phyloP scores from a whole-genome alignment of 441 rosid species.

The Erodium moschatum region DNA sequence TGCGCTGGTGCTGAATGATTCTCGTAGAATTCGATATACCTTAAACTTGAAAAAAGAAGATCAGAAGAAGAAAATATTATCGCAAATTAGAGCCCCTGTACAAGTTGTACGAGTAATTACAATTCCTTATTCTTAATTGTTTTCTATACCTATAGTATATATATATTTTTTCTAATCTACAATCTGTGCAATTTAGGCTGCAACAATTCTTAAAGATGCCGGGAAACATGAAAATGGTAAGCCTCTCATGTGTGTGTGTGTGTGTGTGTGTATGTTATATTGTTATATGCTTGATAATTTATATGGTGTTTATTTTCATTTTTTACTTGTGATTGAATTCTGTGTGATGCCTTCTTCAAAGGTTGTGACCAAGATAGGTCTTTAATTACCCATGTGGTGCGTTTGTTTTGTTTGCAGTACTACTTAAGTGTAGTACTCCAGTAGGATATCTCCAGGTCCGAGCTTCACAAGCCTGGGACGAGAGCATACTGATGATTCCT shows the following conservation, averaged over 20 bases:
- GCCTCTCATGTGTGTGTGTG: not conserved
- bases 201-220: conserved; percentile 58
- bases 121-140: not conserved
- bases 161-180: conserved; percentile 15
- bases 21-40: conserved; percentile 93
- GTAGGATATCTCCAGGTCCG: not conserved
- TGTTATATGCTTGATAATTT: not conserved
- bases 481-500: not conserved
- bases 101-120: conserved; percentile 75
- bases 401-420: not conserved
- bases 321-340: not conserved
- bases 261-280: not conserved
- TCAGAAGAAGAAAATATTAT: conserved; percentile 42
- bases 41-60: conserved; percentile 84
- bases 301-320: not conserved
- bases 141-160: not conserved
- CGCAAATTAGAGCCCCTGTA: conserved; percentile 89
- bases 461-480: not conserved
- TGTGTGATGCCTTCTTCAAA: not conserved
- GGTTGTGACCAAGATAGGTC: not conserved
- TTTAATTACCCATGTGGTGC: not conserved
- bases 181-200: conserved; percentile 50
- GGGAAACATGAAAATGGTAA: conserved; percentile 49
- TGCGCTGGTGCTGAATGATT: conserved; percentile 88
- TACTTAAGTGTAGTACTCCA: not conserved